Evolutionary conservation across 371 early-diverging fungal genomes (phyloP).

Genomic region (Zychaea mexicana): DNA sequence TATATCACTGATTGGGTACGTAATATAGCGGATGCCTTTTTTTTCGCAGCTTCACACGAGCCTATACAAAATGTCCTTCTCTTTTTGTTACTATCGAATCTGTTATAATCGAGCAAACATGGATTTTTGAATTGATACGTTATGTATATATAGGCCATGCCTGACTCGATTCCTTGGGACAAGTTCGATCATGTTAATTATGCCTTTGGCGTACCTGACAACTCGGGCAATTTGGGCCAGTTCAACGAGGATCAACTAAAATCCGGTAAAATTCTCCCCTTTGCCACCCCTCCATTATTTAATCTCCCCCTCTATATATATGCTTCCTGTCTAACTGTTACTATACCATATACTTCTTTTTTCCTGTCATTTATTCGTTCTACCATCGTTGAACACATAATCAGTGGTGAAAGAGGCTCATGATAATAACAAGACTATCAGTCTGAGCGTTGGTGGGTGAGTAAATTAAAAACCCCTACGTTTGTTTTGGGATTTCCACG

Average conservation of each 20-base stretch:
- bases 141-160: conserved; percentile 23
- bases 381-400: no score
- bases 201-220: conserved; percentile 39
- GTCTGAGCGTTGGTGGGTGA: conserved; percentile 45
- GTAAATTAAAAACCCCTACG: no score
- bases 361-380: not conserved
- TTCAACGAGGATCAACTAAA: conserved; percentile 17
- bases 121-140: no score
- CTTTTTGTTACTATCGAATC: no score
- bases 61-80: no score
- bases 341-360: not conserved
- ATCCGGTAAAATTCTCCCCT: not conserved
- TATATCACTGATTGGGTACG: no score
- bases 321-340: no score
- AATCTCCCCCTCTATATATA: no score
- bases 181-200: conserved; percentile 41
- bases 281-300: not conserved
- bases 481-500: no score
- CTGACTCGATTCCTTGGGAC: conserved; percentile 30
- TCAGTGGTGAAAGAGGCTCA: conserved; percentile 38
- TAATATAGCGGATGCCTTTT: no score
- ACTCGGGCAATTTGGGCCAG: conserved; percentile 19
- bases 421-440: conserved; percentile 30
- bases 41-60: no score
- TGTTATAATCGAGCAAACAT: no score